Conservation (phyloP, 2,329 filamentous ascomycete genomes). For the Calonectria pteridis region DNA sequence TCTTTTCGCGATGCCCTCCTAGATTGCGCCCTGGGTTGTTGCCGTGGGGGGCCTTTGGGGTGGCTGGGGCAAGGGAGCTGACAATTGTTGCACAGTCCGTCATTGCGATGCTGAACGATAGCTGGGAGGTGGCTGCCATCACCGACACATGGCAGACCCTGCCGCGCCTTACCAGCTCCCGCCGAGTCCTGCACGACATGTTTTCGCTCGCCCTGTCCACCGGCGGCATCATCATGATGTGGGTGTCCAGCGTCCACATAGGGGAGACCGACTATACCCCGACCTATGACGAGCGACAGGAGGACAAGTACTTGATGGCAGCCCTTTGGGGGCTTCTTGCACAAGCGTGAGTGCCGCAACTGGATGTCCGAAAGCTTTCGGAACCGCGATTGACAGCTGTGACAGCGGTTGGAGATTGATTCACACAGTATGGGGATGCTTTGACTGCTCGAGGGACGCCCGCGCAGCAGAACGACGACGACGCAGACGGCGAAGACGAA, state of each 20-base stretch:
- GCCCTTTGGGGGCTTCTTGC: constrained; percentile 39
- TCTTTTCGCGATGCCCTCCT: constrained; percentile 11
- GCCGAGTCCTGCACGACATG: constrained; percentile 49
- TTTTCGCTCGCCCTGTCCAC: constrained; percentile 49
- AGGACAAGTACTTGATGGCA: constrained; percentile 37
- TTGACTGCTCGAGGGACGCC: constrained; percentile 43
- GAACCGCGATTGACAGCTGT: not conserved
- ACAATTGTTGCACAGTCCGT: constrained; percentile 36
- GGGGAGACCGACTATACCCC: not conserved
- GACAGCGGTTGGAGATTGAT: constrained; percentile 44
- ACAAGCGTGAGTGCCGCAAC: constrained; percentile 42
- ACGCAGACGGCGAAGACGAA: constrained; percentile 31
- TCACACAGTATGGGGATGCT: constrained; percentile 47
- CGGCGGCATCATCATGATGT: constrained; percentile 51
- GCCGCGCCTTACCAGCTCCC: constrained; percentile 41
- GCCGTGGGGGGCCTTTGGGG: not conserved
- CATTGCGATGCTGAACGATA: constrained; percentile 53
- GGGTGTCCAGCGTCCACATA: constrained; percentile 47
- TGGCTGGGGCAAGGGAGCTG: constrained; percentile 1
- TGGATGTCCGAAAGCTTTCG: not conserved
- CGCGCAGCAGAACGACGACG: constrained; percentile 32
- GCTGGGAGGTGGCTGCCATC: constrained; percentile 51
- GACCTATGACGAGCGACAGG: constrained; percentile 24
- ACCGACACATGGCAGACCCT: constrained; percentile 44
- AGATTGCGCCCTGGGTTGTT: not conserved